Conservation (phyloP, 78 protist species). For the Emiliania huxleyi region DNA sequence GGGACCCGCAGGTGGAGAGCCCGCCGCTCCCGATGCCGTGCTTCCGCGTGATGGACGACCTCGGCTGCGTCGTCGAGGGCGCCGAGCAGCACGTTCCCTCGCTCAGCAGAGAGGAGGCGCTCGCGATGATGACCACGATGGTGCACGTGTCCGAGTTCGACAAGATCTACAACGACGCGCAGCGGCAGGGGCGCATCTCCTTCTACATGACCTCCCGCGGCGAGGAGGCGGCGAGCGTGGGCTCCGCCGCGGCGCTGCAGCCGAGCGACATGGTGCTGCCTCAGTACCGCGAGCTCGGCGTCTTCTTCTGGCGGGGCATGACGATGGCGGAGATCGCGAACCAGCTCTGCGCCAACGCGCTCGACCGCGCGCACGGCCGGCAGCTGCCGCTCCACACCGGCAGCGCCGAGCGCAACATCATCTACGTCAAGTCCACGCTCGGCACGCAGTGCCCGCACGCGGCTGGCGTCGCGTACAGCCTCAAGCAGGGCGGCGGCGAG, state of each 20-base stretch:
- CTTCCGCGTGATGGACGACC: too few species aligned
- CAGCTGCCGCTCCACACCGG: slow-evolving; percentile 98
- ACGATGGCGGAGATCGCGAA: slow-evolving; percentile 69
- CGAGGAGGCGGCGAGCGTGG: slow-evolving; percentile 43
- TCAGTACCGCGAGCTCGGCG: slow-evolving; percentile 35
- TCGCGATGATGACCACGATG: not conserved
- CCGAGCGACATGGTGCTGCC: not conserved
- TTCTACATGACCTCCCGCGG: not conserved
- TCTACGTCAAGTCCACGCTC: not conserved
- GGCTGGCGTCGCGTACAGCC: too few species aligned
- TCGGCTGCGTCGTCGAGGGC: too few species aligned
- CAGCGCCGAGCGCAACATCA: too few species aligned
- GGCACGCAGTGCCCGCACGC: too few species aligned
- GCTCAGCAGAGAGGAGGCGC: too few species aligned
- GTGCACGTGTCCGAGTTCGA: not conserved
- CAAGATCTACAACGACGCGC: too few species aligned
- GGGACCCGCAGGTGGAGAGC: too few species aligned
- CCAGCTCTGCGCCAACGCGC: slow-evolving; percentile 79
- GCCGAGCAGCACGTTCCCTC: too few species aligned
- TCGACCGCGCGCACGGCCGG: slow-evolving; percentile 90
- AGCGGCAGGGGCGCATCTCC: too few species aligned
- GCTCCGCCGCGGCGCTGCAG: slow-evolving; percentile 28
- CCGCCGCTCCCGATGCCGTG: too few species aligned
- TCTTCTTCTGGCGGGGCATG: slow-evolving; percentile 86
- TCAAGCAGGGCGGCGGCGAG: too few species aligned